A percentile compares a stretch with the other conserved stretches of the same genome.
Evolutionary conservation across 768 basidiomycete genomes (phyloP).

Genomic region (Lactarius pseudohatsudake): DNA sequence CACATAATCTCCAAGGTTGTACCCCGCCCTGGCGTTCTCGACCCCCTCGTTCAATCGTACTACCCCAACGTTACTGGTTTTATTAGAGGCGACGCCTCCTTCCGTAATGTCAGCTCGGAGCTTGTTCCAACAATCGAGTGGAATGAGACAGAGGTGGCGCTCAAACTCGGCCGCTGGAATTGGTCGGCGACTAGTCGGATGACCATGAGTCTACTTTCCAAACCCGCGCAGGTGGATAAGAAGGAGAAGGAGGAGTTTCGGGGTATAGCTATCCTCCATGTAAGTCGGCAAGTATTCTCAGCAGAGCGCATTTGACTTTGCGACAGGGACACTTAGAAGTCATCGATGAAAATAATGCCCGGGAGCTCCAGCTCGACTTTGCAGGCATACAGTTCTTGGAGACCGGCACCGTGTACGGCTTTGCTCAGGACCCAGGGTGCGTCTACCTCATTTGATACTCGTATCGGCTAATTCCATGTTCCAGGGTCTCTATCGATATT

Average conservation of each 20-base stretch:
- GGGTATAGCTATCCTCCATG: conserved; percentile 62
- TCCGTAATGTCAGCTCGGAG: conserved; percentile 53
- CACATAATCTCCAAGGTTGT: conserved; percentile 52
- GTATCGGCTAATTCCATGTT: not conserved
- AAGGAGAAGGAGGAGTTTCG: conserved; percentile 38
- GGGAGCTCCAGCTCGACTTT: conserved; percentile 68
- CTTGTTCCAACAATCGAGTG: conserved; percentile 42
- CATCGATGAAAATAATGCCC: conserved; percentile 48
- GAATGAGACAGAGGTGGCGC: conserved; percentile 51
- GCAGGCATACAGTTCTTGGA: conserved; percentile 73
- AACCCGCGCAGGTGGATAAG: conserved; percentile 41
- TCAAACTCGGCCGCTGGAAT: conserved; percentile 60
- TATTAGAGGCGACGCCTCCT: conserved; percentile 59
- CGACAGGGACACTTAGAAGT: conserved; percentile 70
- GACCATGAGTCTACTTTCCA: conserved; percentile 66
- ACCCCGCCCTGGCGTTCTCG: conserved; percentile 44
- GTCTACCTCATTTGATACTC: conserved; percentile 24
- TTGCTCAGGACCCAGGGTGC: conserved; percentile 65
- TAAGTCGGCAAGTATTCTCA: conserved; percentile 37
- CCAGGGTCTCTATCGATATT: conserved; percentile 16
- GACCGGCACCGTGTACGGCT: conserved; percentile 76
- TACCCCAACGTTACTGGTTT: conserved; percentile 79
- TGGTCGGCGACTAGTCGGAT: conserved; percentile 66
- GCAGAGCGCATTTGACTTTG: conserved; percentile 2
- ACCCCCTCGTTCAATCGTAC: conserved; percentile 54